phyloP scores from a whole-genome alignment of 2,329 filamentous ascomycete genomes.

The Trichoderma sp. region DNA sequence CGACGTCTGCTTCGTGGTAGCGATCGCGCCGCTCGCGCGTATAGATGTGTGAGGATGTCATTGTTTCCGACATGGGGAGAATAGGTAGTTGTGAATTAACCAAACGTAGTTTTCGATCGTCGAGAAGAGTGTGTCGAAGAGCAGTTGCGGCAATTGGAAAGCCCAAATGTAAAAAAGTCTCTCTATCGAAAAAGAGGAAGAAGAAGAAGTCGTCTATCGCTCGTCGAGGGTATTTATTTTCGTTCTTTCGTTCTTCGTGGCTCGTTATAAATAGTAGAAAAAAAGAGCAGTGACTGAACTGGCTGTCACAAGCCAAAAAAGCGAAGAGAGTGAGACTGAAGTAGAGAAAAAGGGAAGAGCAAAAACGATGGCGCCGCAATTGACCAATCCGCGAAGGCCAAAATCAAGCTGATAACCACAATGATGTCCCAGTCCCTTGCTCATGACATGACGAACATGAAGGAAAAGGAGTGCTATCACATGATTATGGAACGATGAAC shows the following conservation, averaged over 20 bases:
- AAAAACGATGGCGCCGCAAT: neutral
- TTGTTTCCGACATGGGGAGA: conserved; percentile 20
- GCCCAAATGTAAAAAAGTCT: neutral
- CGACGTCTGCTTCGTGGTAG: conserved; percentile 74
- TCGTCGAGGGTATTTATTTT: conserved; percentile 17
- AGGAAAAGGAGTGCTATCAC: conserved; percentile 24
- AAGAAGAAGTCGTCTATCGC: neutral
- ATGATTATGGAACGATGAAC: conserved; percentile 27
- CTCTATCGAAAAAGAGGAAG: neutral
- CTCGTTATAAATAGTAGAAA: neutral
- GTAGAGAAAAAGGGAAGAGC: neutral
- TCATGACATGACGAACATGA: conserved; percentile 24
- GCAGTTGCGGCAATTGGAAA: neutral
- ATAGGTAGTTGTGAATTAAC: neutral
- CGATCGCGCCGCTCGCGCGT: conserved; percentile 48
- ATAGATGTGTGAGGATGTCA: conserved; percentile 30
- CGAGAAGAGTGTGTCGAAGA: neutral
- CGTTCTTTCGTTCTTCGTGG: neutral
- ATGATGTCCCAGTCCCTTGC: neutral
- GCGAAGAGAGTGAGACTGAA: neutral
- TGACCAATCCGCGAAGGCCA: neutral
- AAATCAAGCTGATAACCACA: conserved; percentile 4
- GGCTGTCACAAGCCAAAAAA: conserved; percentile 7
- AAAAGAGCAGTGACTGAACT: neutral
- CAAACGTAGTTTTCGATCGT: neutral